A percentile compares a stretch with the other conserved stretches of the same genome.
Evolutionary conservation across 2,329 filamentous ascomycete genomes (phyloP).

Genomic region (Corinectria fuckeliana): DNA sequence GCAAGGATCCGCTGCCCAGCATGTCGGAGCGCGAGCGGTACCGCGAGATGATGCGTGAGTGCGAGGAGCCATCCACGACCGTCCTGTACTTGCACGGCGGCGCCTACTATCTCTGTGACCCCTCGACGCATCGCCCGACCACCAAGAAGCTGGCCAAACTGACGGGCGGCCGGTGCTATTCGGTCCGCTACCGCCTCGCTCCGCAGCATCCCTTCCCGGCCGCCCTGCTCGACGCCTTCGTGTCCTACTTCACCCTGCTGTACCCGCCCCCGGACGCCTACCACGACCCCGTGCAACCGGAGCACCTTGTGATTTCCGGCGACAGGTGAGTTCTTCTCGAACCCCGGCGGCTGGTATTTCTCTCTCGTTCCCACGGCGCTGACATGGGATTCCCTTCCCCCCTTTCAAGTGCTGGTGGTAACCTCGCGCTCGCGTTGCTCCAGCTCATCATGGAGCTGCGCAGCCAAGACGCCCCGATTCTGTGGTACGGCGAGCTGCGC

Average conservation of each 20-base stretch:
- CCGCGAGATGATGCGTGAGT: slow-evolving; percentile 70
- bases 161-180: slow-evolving; percentile 72
- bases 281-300: slow-evolving; percentile 69
- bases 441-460: slow-evolving; percentile 72
- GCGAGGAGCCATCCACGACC: slow-evolving; percentile 66
- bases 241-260: slow-evolving; percentile 75
- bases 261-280: slow-evolving; percentile 73
- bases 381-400: not conserved
- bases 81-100: slow-evolving; percentile 80
- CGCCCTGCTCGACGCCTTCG: slow-evolving; percentile 74
- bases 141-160: slow-evolving; percentile 68
- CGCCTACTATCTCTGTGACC: slow-evolving; percentile 76
- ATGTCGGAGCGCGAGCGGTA: slow-evolving; percentile 71
- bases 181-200: slow-evolving; percentile 75
- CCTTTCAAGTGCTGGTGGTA: slow-evolving; percentile 70
- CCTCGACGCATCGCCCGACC: slow-evolving; percentile 66
- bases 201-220: slow-evolving; percentile 79
- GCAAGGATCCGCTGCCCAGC: slow-evolving; percentile 57
- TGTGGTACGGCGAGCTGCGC: slow-evolving; percentile 66
- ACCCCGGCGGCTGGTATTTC: not conserved
- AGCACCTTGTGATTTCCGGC: slow-evolving; percentile 73
- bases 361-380: slow-evolving; percentile 13
- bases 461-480: slow-evolving; percentile 52
- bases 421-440: slow-evolving; percentile 69
- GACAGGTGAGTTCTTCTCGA: slow-evolving; percentile 58